Percentiles rank a stretch among this genome's conserved stretches.
Evolutionary conservation across 2,329 filamentous ascomycete genomes (phyloP).

Genomic region (Penicillium sp.): DNA sequence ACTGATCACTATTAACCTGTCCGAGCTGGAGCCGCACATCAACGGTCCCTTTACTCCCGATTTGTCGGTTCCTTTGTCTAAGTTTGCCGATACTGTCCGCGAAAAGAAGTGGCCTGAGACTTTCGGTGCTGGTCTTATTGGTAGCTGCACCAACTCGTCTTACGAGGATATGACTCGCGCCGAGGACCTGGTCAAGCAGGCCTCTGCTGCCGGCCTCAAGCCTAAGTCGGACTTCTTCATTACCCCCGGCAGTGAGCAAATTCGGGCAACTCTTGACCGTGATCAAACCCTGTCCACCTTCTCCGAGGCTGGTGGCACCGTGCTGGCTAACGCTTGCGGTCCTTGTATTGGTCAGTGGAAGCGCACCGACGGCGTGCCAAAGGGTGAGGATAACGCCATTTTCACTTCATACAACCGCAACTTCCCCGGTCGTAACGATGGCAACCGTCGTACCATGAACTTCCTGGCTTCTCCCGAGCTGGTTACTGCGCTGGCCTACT

Average conservation of each 20-base stretch:
- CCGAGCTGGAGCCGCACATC: slow-evolving; percentile 93
- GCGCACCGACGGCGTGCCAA: slow-evolving; percentile 77
- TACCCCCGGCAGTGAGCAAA: slow-evolving; percentile 95
- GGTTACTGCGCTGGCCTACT: slow-evolving; percentile 93
- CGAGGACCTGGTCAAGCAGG: slow-evolving; percentile 86
- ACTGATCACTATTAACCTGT: slow-evolving; percentile 92
- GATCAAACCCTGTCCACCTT: slow-evolving; percentile 93
- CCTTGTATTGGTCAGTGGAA: slow-evolving; percentile 87
- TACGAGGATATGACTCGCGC: slow-evolving; percentile 91
- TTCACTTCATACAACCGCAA: slow-evolving; percentile 98
- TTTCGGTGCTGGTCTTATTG: slow-evolving; percentile 93
- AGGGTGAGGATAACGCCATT: slow-evolving; percentile 89
- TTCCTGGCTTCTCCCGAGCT: slow-evolving; percentile 96
- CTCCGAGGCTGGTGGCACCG: slow-evolving; percentile 91
- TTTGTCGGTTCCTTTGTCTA: slow-evolving; percentile 94
- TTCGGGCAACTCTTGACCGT: slow-evolving; percentile 85
- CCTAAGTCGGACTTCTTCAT: slow-evolving; percentile 91
- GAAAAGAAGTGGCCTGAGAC: slow-evolving; percentile 95
- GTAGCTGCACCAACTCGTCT: slow-evolving; percentile 93
- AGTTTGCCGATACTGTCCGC: slow-evolving; percentile 92
- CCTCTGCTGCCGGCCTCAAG: slow-evolving; percentile 88
- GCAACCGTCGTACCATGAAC: slow-evolving; percentile 96
- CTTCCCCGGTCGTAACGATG: slow-evolving; percentile 94
- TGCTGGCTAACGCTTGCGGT: slow-evolving; percentile 92
- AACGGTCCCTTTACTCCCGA: slow-evolving; percentile 99